Evolutionary conservation across 495 filamentous ascomycete species (phyloP), one percentile per base, ranked within the genome.

Genomic region (Xylaria grammica): DNA sequence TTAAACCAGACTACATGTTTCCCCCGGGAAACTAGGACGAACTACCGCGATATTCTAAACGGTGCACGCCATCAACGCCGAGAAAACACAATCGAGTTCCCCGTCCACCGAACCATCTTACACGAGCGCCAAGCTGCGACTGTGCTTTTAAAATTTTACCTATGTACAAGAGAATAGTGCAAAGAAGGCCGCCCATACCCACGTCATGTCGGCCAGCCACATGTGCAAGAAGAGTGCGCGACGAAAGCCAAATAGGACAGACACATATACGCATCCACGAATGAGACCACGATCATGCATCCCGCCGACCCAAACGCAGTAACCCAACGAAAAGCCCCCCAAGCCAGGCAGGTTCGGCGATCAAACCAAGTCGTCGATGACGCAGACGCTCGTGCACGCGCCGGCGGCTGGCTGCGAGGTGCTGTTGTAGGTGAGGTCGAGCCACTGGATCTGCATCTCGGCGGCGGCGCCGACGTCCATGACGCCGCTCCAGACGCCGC

Each of bases 341-440:
- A n/a, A 22, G 20, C 44, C 13, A 46, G n/a, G 6, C 44, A 7
- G 15, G 4, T 4, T 8, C n/a, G n/a, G 5, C 17, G 15, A 56
- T 42, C 17, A 55, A 53, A 64, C 40, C 53, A 64, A 22, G 13
- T 51, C 45, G 44, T 74, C 72, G 53, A 74, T 24, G 22, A 56
- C 65, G 61, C 72, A 74, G 2, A 68, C 65, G 29, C 65, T 74
- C 56, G 62, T 48, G 67, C 72, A 74, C 50, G 51, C 50, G 50
- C 42, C n/a, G 13, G 58, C 26, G 55, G 15, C 24, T 19, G 65
- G 60, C 58, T 70, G 55, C 55, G 63, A 75, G 1, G 79, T 81
- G 9, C 62, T 82, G 69, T 94, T 94, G 67, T 86, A 94, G 3
- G 86, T 81, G 69, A 93, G 68, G 70, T 93, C 89, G 46, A 93